Conservation (phyloP, 1,284 basidiomycete genomes). For the Tilletiopsis washingtonensis region DNA sequence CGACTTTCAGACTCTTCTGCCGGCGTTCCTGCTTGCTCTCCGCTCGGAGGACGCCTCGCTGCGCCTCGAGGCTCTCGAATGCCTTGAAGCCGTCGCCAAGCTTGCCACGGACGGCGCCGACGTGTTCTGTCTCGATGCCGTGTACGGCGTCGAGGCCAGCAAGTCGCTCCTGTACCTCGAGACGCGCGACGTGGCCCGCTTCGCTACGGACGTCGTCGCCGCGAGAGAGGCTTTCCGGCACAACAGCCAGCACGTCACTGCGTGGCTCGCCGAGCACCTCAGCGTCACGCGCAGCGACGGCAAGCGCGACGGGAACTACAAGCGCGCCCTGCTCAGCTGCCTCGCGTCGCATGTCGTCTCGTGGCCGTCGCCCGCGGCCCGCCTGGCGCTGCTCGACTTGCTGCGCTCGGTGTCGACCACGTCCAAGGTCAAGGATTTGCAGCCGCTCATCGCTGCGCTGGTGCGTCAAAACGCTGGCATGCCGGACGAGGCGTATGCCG, state of each 20-base stretch:
- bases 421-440: too few species aligned
- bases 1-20: constrained; percentile 80
- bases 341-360: constrained; percentile 71
- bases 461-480: constrained; percentile 50
- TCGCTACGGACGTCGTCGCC: constrained; percentile 56
- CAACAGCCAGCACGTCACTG: constrained; percentile 48
- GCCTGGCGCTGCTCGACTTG: constrained; percentile 58
- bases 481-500: constrained; percentile 47
- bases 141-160: constrained; percentile 63
- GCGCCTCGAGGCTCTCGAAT: constrained; percentile 61
- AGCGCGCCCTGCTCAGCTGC: constrained; percentile 67
- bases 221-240: constrained; percentile 55
- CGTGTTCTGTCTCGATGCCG: constrained; percentile 71
- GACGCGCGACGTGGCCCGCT: constrained; percentile 61
- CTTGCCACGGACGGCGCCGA: constrained; percentile 38
- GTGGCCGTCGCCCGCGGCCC: constrained; percentile 55
- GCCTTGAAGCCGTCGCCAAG: constrained; percentile 53
- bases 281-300: constrained; percentile 53
- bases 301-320: constrained; percentile 60
- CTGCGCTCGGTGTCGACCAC: constrained; percentile 59
- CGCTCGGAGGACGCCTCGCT: constrained; percentile 54
- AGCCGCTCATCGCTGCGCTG: constrained; percentile 59
- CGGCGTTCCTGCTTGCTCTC: constrained; percentile 64
- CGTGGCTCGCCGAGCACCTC: constrained; percentile 61
- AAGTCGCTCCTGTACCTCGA: constrained; percentile 66